phyloP scores from a whole-genome alignment of 2,329 filamentous ascomycete genomes.

The Gyromitra esculenta region DNA sequence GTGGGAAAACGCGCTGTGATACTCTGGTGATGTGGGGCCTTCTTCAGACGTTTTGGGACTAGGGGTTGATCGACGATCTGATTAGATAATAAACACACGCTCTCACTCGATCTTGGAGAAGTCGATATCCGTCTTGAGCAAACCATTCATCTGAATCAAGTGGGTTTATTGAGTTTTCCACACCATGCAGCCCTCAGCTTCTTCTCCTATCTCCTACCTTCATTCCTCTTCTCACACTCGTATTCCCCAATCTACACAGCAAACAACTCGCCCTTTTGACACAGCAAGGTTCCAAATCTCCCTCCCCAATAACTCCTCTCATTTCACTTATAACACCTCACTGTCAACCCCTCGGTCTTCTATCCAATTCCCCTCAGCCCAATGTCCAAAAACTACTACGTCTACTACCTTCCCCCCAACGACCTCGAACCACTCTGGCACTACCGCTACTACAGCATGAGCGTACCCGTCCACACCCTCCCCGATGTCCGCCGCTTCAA shows the following conservation, averaged over 20 bases:
- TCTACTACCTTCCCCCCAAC: slow-evolving; percentile 17
- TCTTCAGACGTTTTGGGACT: neutral
- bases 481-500: neutral
- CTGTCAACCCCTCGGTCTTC: neutral
- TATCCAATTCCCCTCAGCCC: neutral
- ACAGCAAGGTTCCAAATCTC: neutral
- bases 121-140: neutral
- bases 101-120: slow-evolving; percentile 24
- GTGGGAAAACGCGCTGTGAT: slow-evolving; percentile 42
- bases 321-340: neutral
- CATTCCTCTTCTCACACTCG: too few relatives aligned
- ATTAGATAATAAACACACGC: slow-evolving; percentile 5
- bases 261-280: neutral
- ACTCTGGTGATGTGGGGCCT: slow-evolving; percentile 16
- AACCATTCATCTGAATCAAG: neutral
- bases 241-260: neutral
- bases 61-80: slow-evolving; percentile 2
- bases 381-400: slow-evolving; percentile 20
- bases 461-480: neutral
- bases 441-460: slow-evolving; percentile 15
- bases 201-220: neutral
- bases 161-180: too few relatives aligned
- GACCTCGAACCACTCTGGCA: neutral
- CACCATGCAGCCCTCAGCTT: too few relatives aligned
- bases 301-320: too few relatives aligned